These are phyloP conservation scores for Stephania japonica DNA, from an alignment of 164 flowering plant genomes.

Conservation along the genomic window DNA sequence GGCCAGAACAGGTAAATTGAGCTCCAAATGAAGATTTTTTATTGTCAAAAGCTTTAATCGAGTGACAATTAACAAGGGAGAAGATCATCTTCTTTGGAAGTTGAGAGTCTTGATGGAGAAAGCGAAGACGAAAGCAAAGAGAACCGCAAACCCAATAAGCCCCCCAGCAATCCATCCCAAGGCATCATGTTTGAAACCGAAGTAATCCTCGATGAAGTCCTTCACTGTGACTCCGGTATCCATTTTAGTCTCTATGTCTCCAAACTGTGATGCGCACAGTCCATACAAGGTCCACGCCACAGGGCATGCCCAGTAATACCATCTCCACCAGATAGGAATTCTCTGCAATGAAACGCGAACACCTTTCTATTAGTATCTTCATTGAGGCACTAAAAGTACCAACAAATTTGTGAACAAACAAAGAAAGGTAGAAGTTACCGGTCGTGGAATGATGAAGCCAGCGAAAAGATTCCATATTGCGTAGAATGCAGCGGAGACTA, in stretches of 20 bases:
- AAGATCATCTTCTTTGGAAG: conserved; percentile 28
- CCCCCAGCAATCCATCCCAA: conserved; percentile 26
- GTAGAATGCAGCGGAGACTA: conserved; percentile 29
- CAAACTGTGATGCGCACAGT: conserved; percentile 41
- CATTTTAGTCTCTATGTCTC: conserved; percentile 24
- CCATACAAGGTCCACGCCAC: conserved; percentile 55
- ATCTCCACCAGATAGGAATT: conserved; percentile 60
- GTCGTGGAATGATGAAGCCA: conserved; percentile 32
- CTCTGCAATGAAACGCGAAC: conserved; percentile 30
- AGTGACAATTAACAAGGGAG: background rate
- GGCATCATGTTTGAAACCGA: conserved; percentile 36
- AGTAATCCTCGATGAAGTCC: conserved; percentile 24
- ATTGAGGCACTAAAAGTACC: background rate
- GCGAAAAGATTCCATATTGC: conserved; percentile 43
- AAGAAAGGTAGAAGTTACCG: conserved; percentile 19
- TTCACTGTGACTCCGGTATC: conserved; percentile 21
- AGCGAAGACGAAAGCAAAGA: conserved; percentile 46
- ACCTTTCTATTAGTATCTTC: background rate
- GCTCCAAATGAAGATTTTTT: background rate
- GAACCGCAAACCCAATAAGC: conserved; percentile 24
- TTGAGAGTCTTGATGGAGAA: conserved; percentile 24
- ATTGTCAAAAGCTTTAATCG: background rate
- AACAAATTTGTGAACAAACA: background rate
- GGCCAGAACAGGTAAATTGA: background rate
- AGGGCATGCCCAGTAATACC: conserved; percentile 52